phyloP scores from a whole-genome alignment of 768 basidiomycete species.

The Termitomyces sp. region DNA sequence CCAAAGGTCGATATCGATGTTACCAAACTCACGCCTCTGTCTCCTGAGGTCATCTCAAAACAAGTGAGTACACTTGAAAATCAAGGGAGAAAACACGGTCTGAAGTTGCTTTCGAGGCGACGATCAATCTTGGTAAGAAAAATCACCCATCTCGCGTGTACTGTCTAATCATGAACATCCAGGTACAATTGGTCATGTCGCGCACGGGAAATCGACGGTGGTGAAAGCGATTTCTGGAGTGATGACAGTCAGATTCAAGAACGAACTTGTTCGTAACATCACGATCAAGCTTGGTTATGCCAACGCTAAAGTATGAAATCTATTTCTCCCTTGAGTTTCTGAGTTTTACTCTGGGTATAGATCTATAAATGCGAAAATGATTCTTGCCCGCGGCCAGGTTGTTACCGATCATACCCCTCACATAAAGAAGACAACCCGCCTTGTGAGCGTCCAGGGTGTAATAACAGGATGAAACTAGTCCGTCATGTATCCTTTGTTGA shows the following conservation, averaged over 20 bases:
- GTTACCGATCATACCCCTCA: constrained; percentile 90
- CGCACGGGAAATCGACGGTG: constrained; percentile 93
- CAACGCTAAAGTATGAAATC: constrained; percentile 81
- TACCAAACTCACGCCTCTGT: constrained; percentile 79
- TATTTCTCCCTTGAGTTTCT: background rate
- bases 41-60: constrained; percentile 87
- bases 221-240: constrained; percentile 99
- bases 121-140: constrained; percentile 82
- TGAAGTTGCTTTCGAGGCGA: constrained; percentile 58
- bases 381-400: constrained; percentile 88
- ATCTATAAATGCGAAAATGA: constrained; percentile 98
- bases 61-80: constrained; percentile 46
- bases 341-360: constrained; percentile 34
- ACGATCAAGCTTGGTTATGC: constrained; percentile 99
- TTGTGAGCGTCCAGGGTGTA: constrained; percentile 92
- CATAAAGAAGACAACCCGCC: constrained; percentile 92
- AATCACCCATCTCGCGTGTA: background rate
- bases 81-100: constrained; percentile 1
- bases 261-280: constrained; percentile 97
- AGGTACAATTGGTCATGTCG: constrained; percentile 99
- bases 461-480: constrained; percentile 82
- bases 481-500: constrained; percentile 99
- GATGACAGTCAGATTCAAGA: constrained; percentile 98
- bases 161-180: constrained; percentile 10
- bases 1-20: constrained; percentile 74